These are phyloP conservation scores for Macadamia tetraphylla DNA, from an alignment of 164 flowering plant species.

Conservation along the genomic window DNA sequence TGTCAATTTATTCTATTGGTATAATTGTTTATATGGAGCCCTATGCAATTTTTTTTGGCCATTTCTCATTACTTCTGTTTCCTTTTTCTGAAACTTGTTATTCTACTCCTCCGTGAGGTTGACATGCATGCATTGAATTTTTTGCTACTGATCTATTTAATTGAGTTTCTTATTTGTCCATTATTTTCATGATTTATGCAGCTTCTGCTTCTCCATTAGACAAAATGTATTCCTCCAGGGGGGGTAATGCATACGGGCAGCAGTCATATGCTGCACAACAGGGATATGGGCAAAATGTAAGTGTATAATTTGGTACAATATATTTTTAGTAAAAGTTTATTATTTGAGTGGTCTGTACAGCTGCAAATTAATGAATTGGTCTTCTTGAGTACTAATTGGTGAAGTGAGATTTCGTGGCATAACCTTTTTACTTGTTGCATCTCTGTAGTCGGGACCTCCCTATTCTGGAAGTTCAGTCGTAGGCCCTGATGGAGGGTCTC, in stretches of 20 bases:
- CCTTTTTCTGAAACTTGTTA: no score
- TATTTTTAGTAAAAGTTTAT: background rate
- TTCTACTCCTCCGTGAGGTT: background rate
- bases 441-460: conserved; percentile 44
- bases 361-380: background rate
- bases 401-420: background rate
- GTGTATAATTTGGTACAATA: conserved; percentile 9
- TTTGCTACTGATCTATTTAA: background rate
- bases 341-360: background rate
- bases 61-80: no score
- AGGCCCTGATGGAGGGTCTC: conserved; percentile 46
- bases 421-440: background rate
- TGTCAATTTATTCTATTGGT: no score
- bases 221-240: conserved; percentile 46
- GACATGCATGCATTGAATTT: background rate
- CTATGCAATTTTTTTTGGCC: no score
- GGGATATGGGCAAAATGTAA: conserved; percentile 63
- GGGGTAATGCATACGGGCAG: conserved; percentile 60
- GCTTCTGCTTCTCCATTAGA: conserved; percentile 5
- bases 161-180: background rate
- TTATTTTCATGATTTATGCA: conserved; percentile 5
- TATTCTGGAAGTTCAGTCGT: conserved; percentile 49
- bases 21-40: no score
- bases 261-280: conserved; percentile 65
- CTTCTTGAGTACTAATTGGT: background rate